Evolutionary conservation across 1,139 yeast species (phyloP), one percentile per base, ranked within the genome.

Genomic region (Cylindricascospora bacillispora): DNA sequence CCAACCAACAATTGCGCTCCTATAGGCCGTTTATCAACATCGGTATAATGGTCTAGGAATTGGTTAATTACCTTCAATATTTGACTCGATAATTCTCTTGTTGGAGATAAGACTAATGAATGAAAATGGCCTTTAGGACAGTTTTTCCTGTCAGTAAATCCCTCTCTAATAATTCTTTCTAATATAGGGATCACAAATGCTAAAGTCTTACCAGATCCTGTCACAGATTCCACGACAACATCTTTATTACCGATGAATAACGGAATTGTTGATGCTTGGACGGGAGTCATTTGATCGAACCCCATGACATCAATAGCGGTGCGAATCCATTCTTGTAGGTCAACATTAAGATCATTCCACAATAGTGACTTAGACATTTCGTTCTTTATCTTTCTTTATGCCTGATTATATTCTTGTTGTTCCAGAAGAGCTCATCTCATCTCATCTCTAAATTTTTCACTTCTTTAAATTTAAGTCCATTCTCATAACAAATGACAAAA

Each of bases 151-250:
- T 40, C 43, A 24, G 45, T 41, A 22, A 55, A 43, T 24, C 38
- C 44, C 12, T 51, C 50, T 32, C 45, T 52, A 25, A 67, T 56
- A 20, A 77, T 56, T 52, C 71, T 72, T 44, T 85, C 89, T 15
- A 86, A 52, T 2, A 85, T 67, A 0, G 98, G 98, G 3, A 89
- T 66, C 6, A 73, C 73, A 56, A 80, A 89, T 3, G 97, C 82
- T 20, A 86, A 56, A 0, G 98, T 89, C 52, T 89, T 89, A 6
- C 98, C 98, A 0, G 97, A 85, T 0, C 98, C 98, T 0, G 98
- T 89, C 2, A 85, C 95, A 0, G 97, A 85, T 41, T 86, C 95
- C 2, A 85, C 95, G 6, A 92, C 93, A 6, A 89, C 97, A 57
- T 89, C 98, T 49, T 89, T 89, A 46, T 86, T 80, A n/a, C 77